Conservation (phyloP, 106 monocot genomes). For the Platanthera guangdongensis region DNA sequence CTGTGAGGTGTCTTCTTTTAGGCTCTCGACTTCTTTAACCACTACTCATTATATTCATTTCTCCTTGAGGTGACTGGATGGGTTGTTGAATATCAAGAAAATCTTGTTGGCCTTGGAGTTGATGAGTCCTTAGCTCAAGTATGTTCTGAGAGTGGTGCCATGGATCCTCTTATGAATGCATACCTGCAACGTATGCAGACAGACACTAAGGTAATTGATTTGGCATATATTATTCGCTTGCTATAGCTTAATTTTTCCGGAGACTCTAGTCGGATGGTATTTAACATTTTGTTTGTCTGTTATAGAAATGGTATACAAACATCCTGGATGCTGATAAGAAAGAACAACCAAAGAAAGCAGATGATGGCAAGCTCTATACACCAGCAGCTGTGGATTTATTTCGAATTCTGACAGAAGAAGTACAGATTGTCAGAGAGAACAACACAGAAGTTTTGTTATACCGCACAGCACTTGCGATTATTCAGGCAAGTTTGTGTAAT, state of each 20-base stretch:
- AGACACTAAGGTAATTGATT: conserved; percentile 59
- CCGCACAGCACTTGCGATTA: conserved; percentile 86
- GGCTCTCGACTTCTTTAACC: background rate
- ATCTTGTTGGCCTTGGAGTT: conserved; percentile 86
- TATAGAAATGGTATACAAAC: conserved; percentile 99
- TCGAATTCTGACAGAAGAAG: conserved; percentile 92
- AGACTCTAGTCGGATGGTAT: background rate
- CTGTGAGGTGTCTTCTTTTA: background rate
- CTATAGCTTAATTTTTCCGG: background rate
- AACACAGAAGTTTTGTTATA: conserved; percentile 97
- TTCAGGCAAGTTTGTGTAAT: conserved; percentile 49
- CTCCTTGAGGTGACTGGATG: conserved; percentile 82
- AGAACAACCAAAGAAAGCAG: conserved; percentile 92
- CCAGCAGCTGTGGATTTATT: conserved; percentile 97
- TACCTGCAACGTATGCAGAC: conserved; percentile 97
- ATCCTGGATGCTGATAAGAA: conserved; percentile 93
- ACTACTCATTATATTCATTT: background rate
- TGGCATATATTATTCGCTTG: background rate
- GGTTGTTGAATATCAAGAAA: conserved; percentile 97
- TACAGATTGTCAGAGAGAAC: conserved; percentile 91
- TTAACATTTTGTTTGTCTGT: background rate
- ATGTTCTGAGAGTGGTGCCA: conserved; percentile 99
- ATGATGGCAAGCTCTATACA: conserved; percentile 91
- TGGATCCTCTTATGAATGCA: conserved; percentile 99
- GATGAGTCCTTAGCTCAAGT: conserved; percentile 98